A percentile compares a stretch with the other conserved stretches of the same genome.
Evolutionary conservation across 2,329 filamentous ascomycete species (phyloP).

Genomic region (Apiospora hydei): DNA sequence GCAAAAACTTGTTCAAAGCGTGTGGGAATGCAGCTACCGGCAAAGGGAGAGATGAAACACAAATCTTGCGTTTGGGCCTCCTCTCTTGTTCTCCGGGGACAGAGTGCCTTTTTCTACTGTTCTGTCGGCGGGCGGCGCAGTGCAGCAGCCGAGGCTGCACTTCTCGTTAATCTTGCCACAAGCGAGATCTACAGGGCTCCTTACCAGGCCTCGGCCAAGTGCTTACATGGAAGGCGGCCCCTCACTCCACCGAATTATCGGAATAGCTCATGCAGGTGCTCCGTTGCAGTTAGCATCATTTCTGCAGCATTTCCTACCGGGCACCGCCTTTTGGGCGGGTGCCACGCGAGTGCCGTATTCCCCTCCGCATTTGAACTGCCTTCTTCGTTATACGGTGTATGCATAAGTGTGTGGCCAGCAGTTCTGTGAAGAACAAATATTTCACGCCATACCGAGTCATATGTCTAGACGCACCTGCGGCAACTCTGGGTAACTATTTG

Average conservation of each 20-base stretch:
- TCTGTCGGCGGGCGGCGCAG: background rate
- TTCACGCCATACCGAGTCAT: too few species aligned
- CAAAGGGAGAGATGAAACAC: background rate
- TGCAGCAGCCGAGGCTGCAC: background rate
- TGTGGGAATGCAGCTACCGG: background rate
- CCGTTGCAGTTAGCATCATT: background rate
- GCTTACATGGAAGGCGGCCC: background rate
- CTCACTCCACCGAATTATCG: background rate
- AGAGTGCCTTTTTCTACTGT: background rate
- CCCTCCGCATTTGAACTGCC: too few species aligned
- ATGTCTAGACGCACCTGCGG: too few species aligned
- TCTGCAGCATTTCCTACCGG: too few species aligned
- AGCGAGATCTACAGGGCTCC: background rate
- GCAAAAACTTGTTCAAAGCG: too few species aligned
- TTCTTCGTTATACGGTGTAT: too few species aligned
- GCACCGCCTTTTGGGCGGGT: too few species aligned
- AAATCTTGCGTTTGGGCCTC: background rate
- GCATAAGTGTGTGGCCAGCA: too few species aligned
- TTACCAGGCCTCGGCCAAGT: background rate
- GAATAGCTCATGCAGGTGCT: background rate
- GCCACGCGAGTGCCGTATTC: too few species aligned
- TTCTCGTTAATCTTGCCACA: background rate
- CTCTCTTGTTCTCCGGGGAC: background rate
- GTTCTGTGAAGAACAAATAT: too few species aligned
- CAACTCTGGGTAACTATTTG: too few species aligned